Evolutionary conservation across 768 basidiomycete genomes (phyloP).

Genomic region (Auricularia sp.): DNA sequence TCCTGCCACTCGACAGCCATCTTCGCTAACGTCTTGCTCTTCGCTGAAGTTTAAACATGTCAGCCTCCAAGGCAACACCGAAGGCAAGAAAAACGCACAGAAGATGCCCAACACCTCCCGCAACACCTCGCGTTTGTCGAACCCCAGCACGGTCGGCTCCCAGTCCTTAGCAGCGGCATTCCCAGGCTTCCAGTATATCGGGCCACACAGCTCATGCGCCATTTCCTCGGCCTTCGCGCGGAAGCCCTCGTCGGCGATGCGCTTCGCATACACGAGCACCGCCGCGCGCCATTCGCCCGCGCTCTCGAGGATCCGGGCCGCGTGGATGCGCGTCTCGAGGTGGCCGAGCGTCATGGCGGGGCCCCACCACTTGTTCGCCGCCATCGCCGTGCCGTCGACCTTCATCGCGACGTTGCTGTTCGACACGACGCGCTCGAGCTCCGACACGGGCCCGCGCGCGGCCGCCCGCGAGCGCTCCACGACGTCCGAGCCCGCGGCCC

Average conservation of each 20-base stretch:
- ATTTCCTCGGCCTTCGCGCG: conserved; percentile 83
- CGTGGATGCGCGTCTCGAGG: conserved; percentile 72
- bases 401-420: not conserved
- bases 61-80: conserved; percentile 2
- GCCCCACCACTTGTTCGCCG: conserved; percentile 63
- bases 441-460: conserved; percentile 12
- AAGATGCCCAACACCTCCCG: conserved; percentile 72
- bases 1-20: conserved; percentile 81
- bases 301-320: conserved; percentile 67
- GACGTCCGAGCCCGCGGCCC: conserved; percentile 68
- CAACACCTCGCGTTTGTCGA: conserved; percentile 72
- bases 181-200: conserved; percentile 59
- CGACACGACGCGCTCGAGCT: conserved; percentile 11
- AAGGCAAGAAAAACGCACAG: conserved; percentile 36
- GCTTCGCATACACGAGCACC: conserved; percentile 67
- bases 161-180: conserved; percentile 59
- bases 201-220: conserved; percentile 81
- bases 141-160: conserved; percentile 57
- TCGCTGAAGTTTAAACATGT: conserved; percentile 31
- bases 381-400: conserved; percentile 28
- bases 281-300: conserved; percentile 75
- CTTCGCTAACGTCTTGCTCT: conserved; percentile 63
- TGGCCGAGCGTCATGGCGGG: conserved; percentile 79
- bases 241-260: conserved; percentile 84
- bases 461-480: conserved; percentile 36